Evolutionary conservation across 768 basidiomycete species (phyloP).

Genomic region (Mycena alexandri): DNA sequence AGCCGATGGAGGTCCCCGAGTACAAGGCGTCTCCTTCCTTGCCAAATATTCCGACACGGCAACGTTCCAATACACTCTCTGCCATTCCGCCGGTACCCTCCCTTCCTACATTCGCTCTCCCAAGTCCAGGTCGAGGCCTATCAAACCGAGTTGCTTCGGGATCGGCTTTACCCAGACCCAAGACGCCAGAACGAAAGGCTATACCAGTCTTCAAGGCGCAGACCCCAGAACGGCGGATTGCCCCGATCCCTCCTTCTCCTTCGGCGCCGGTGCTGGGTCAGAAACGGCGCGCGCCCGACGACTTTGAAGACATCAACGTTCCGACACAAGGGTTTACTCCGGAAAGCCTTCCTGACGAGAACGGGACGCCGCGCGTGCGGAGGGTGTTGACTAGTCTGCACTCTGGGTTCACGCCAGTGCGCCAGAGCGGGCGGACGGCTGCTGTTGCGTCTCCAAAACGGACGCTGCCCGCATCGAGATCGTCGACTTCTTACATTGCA

Average conservation of each 20-base stretch:
- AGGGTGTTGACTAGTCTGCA: conserved; percentile 69
- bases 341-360: conserved; percentile 61
- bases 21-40: conserved; percentile 31
- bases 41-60: conserved; percentile 38
- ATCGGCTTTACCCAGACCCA: conserved; percentile 58
- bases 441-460: conserved; percentile 66
- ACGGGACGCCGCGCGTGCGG: conserved; percentile 72
- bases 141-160: conserved; percentile 56
- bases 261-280: conserved; percentile 65
- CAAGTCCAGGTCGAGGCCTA: conserved; percentile 30
- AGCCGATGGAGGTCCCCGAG: conserved; percentile 27
- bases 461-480: conserved; percentile 45
- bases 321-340: conserved; percentile 76
- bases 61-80: conserved; percentile 47
- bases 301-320: conserved; percentile 72
- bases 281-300: conserved; percentile 83
- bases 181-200: conserved; percentile 65
- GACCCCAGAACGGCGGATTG: conserved; percentile 59
- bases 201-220: conserved; percentile 63
- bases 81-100: conserved; percentile 36
- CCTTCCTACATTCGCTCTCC: conserved; percentile 25
- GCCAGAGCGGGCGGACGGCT: conserved; percentile 52
- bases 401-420: conserved; percentile 80
- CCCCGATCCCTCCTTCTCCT: conserved; percentile 45
- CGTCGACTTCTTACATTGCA: conserved; percentile 53